Conservation (phyloP, 768 basidiomycete genomes). For the Mycena vulgaris region DNA sequence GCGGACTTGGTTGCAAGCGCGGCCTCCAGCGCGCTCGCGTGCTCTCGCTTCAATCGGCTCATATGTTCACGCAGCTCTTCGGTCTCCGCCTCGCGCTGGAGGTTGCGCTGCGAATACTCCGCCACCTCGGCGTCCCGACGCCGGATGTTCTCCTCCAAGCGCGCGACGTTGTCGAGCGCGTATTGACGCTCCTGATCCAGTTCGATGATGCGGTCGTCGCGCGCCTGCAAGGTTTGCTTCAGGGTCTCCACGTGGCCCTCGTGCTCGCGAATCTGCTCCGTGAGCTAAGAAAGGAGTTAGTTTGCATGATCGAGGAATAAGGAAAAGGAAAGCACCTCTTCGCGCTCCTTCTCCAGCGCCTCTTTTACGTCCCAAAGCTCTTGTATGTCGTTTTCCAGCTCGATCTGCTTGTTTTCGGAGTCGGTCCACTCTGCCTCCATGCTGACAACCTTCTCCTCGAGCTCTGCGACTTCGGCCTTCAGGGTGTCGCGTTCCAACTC, state of each 20-base stretch:
- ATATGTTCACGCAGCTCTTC: constrained; percentile 72
- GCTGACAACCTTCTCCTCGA: constrained; percentile 58
- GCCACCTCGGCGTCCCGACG: constrained; percentile 71
- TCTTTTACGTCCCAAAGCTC: constrained; percentile 68
- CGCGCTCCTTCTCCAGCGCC: constrained; percentile 68
- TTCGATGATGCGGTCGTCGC: constrained; percentile 64
- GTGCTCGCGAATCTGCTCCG: constrained; percentile 66
- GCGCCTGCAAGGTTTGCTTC: constrained; percentile 64
- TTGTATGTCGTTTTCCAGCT: constrained; percentile 70
- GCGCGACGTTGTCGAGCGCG: constrained; percentile 66
- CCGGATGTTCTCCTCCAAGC: constrained; percentile 70
- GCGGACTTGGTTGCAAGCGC: constrained; percentile 67
- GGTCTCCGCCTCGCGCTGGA: constrained; percentile 65
- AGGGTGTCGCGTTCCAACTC: constrained; percentile 59
- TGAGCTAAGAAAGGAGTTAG: constrained; percentile 56
- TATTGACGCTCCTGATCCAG: constrained; percentile 72
- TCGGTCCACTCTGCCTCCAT: constrained; percentile 73
- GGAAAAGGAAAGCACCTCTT: constrained; percentile 57
- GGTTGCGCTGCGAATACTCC: constrained; percentile 61
- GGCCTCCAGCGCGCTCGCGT: constrained; percentile 65
- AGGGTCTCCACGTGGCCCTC: constrained; percentile 67
- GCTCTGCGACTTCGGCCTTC: constrained; percentile 56
- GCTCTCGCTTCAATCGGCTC: constrained; percentile 68
- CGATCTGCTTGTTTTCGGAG: constrained; percentile 67
- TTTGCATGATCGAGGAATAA: background rate